Base-by-base conservation (phyloP, 2,329 filamentous ascomycete genomes). In the Lasiodiplodia theobromae region DNA sequence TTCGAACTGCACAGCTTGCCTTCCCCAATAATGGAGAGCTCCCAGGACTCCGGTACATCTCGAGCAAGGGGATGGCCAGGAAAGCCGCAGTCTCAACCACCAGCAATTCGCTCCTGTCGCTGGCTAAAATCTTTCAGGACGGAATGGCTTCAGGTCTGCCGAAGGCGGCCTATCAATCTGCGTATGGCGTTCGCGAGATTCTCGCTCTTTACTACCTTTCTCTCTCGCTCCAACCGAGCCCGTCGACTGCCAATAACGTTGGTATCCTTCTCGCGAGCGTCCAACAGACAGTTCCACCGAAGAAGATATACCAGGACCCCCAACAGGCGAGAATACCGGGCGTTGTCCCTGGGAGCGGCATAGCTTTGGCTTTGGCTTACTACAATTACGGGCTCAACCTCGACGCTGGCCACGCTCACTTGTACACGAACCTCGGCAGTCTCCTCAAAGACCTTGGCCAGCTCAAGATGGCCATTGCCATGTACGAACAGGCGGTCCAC, bases 101-200 rank as follows among this genome's bases (percentile, higher is more conserved):
- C 0, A 98, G 96, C 79, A 99, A 99, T 77, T 96, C 95, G 0
- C 84, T 99, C 21, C 85, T 99, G 2, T 99, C 96, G 0, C 83
- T 99, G 51, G 96, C 96, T 25, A 99, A 99, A 80, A 99, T 99
- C 44, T 97, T 97, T 72, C 96, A 99, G 79, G 96, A 99, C 81
- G 90, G 92, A 37, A 95, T 97, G 88, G 93, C 95, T 2, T 71
- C 75, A 3, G 82, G 82, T 49, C 51, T 53, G 14, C 57, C 67
- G 6, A 68, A 68, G 34, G 53, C 67, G 25, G 82, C 87, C 12
- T 82, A 88, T 25, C 87, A 87, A 69, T 88, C 89, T 68, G 87
- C 89, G 2, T 90, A 91, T 54, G 92, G 93, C 1, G 93, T 98
- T 28, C 89, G 93, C 52, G 96, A 99, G 75, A 98, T 99, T 47